phyloP scores from a whole-genome alignment of 2,329 filamentous ascomycete genomes.

The Hortaea werneckii region DNA sequence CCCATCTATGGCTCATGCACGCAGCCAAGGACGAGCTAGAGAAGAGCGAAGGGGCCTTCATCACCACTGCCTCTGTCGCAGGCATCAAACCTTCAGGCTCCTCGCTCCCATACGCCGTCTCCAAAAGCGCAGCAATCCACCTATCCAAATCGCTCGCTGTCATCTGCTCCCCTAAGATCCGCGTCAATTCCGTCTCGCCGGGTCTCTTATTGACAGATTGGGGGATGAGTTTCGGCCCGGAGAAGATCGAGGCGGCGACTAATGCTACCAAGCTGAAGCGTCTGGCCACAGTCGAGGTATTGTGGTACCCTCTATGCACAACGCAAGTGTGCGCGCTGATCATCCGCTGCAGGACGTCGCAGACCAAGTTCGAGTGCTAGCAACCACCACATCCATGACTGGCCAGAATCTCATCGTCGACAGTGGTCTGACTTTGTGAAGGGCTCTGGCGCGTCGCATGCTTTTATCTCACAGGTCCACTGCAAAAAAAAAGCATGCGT shows the following conservation, averaged over 20 bases:
- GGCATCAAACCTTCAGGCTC: conserved; percentile 55
- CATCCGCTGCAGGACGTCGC: conserved; percentile 38
- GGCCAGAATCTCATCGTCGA: conserved; percentile 45
- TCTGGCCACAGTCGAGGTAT: conserved; percentile 45
- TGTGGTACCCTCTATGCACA: background rate
- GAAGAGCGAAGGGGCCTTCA: conserved; percentile 48
- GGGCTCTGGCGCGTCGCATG: no score
- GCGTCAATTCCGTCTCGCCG: conserved; percentile 51
- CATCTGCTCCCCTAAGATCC: conserved; percentile 44
- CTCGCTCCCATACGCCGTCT: conserved; percentile 36
- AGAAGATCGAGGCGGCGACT: conserved; percentile 33
- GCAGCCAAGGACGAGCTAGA: conserved; percentile 46
- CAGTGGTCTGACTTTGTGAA: conserved; percentile 28
- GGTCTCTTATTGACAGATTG: conserved; percentile 40
- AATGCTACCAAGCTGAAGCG: conserved; percentile 39
- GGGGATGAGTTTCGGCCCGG: conserved; percentile 38
- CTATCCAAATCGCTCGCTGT: no score
- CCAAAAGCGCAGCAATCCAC: conserved; percentile 37
- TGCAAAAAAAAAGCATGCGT: no score
- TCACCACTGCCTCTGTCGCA: conserved; percentile 54
- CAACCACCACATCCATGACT: conserved; percentile 40
- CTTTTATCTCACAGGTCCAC: no score
- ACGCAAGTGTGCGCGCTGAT: background rate
- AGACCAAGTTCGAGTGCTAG: conserved; percentile 43
- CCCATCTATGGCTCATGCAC: conserved; percentile 50